Base-by-base conservation (phyloP, 331 rosid species). In the Quercus phellos region DNA sequence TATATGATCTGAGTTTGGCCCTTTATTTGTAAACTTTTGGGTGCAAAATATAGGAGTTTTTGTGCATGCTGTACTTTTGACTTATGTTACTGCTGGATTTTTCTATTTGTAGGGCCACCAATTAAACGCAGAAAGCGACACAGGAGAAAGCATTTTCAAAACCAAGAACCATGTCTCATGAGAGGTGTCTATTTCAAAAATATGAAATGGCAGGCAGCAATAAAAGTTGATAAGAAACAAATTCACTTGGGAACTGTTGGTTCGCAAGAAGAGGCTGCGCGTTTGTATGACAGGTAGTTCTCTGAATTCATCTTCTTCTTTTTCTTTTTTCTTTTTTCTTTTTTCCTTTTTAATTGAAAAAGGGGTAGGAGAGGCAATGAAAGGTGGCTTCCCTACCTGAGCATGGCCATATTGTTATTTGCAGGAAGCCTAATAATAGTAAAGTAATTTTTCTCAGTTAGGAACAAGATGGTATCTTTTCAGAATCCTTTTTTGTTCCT, bases 171-270 rank as follows among this genome's bases (percentile, higher is more conserved):
- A 2, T 90, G 93, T 84, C 32, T 86, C 55, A 92, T 93, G 97
- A 92, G 98, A 84, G 99, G 99, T 35, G 99, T 95, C 50, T 95
- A 95, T 82, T 95, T 88, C 83, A 95, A 93, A 72, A 93, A 95
- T 80, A 91, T 93, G 98, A 95, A 93, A 85, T 95, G 99, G 99
- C 99, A 95, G 58, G 99, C 99, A 26, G 98, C 99, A 17, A 95
- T 95, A 38, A 95, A 95, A 84, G 99, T 95, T 29, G 99, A 93
- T 85, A 95, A 95, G 92, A 95, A 95, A 84, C 99, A 93, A 84
- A 93, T 95, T 74, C 99, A 95, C 82, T 85, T 95, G 75, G 99
- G 99, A 24, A 95, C 98, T 72, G 94, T 93, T 42, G 91, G 90
- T 75, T 92, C 99, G 30, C 97, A 95, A 90, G 94, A 90, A 86